phyloP scores from a whole-genome alignment of 305 asterid species.

The Fraxinus paxiana region DNA sequence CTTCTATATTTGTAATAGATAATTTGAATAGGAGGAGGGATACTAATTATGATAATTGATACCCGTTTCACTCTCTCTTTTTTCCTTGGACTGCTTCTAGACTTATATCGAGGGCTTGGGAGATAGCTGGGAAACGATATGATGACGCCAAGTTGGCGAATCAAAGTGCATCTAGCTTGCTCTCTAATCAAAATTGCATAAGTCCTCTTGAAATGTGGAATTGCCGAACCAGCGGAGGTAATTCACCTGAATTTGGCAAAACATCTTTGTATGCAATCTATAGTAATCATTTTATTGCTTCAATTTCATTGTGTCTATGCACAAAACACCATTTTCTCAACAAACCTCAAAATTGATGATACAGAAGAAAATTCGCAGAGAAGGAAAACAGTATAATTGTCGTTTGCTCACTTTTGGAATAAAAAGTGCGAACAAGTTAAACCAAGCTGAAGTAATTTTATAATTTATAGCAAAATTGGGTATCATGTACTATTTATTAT shows the following conservation, averaged over 20 bases:
- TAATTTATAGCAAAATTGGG: neutral
- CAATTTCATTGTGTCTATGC: neutral
- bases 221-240: conserved; percentile 74
- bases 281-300: neutral
- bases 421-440: neutral
- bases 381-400: neutral
- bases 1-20: neutral
- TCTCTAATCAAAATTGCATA: conserved; percentile 37
- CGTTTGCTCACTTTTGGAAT: neutral
- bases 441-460: neutral
- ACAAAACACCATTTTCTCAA: neutral
- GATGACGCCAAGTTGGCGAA: conserved; percentile 56
- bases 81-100: conserved; percentile 35
- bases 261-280: neutral
- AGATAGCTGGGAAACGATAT: conserved; percentile 65
- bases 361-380: neutral
- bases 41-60: neutral
- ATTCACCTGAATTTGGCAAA: neutral
- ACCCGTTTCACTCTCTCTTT: neutral
- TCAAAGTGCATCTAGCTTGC: conserved; percentile 55
- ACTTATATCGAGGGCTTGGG: conserved; percentile 76
- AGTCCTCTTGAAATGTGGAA: conserved; percentile 59
- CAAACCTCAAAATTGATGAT: neutral
- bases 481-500: neutral
- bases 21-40: neutral